phyloP scores from a whole-genome alignment of 164 flowering plant species.

The Nymphaea colorata region DNA sequence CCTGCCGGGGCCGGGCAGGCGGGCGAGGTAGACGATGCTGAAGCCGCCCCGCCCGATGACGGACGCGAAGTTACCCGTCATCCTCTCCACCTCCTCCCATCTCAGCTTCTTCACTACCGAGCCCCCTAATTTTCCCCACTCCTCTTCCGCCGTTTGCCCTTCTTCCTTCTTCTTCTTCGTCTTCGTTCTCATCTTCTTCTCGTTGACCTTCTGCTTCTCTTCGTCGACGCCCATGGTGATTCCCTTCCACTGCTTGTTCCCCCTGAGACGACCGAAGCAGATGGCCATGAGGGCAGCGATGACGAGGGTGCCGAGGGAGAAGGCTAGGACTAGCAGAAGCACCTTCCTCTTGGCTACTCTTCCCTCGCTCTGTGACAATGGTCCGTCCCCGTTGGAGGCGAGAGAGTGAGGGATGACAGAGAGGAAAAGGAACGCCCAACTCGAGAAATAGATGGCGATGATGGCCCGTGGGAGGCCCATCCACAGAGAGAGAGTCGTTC shows the following conservation, averaged over 20 bases:
- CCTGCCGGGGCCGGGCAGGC: conserved; percentile 14
- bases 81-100: conserved; percentile 43
- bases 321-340: too few species aligned
- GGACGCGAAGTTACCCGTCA: conserved; percentile 28
- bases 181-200: not conserved
- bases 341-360: not conserved
- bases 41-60: conserved; percentile 69
- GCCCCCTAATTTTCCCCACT: too few species aligned
- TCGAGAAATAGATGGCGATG: too few species aligned
- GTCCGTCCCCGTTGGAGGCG: not conserved
- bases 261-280: too few species aligned
- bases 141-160: too few species aligned
- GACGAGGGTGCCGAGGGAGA: too few species aligned
- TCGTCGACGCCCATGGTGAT: too few species aligned
- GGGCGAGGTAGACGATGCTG: conserved; percentile 56
- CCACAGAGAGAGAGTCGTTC: too few species aligned
- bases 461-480: too few species aligned
- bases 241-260: too few species aligned
- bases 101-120: conserved; percentile 21
- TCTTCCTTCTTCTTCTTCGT: not conserved
- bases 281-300: too few species aligned
- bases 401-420: not conserved
- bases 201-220: not conserved
- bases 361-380: not conserved
- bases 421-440: not conserved